These are phyloP conservation scores for Spirogloea muscicola DNA, from an alignment of 139 green algal species.

Conservation along the genomic window DNA sequence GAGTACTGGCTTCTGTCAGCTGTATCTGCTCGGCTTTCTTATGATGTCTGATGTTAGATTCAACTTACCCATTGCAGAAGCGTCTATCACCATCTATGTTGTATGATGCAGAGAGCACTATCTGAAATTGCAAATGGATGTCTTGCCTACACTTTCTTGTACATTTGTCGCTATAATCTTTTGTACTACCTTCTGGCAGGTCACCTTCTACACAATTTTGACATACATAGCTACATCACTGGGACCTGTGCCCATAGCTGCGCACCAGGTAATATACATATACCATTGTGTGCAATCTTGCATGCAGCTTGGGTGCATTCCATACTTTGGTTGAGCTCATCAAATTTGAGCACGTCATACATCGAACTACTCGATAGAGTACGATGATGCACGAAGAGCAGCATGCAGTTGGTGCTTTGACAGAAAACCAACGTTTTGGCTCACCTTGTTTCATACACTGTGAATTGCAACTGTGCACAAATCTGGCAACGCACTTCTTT, in stretches of 20 bases:
- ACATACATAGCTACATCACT: constrained; percentile 24
- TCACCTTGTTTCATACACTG: no score
- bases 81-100: no score
- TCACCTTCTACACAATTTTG: constrained; percentile 20
- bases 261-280: constrained; percentile 21
- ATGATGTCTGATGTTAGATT: neutral
- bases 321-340: no score
- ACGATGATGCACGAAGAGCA: no score
- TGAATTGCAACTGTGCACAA: no score
- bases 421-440: no score
- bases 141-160: neutral
- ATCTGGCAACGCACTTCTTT: no score
- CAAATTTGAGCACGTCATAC: no score
- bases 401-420: no score
- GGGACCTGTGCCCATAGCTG: constrained; percentile 2
- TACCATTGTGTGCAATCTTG: neutral
- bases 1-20: neutral
- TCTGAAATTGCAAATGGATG: neutral
- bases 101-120: constrained; percentile 1
- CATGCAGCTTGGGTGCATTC: no score
- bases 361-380: no score
- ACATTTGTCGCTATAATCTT: neutral
- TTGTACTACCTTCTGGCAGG: neutral
- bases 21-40: neutral
- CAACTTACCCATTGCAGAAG: neutral